These are phyloP conservation scores for Cladosporium sp. DNA, from an alignment of 2,329 filamentous ascomycete genomes.

Conservation along the genomic window DNA sequence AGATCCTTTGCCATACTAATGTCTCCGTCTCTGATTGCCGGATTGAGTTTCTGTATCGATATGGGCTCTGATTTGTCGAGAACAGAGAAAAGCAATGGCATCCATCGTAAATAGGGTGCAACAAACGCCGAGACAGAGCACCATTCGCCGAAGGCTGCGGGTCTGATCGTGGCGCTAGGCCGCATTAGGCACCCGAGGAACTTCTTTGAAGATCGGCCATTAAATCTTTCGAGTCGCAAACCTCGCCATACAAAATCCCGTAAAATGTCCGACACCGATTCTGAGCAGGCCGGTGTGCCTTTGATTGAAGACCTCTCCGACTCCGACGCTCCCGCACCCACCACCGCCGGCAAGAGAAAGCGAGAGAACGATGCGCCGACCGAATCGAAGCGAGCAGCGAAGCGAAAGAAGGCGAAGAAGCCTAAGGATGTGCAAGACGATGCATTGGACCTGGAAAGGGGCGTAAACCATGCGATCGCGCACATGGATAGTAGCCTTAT, in stretches of 20 bases:
- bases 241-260: not conserved
- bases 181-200: not conserved
- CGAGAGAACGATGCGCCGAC: constrained; percentile 30
- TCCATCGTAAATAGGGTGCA: no score
- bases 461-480: constrained; percentile 72
- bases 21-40: no score
- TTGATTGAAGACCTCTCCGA: constrained; percentile 38
- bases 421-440: constrained; percentile 59
- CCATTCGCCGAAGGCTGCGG: no score
- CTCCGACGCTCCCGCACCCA: constrained; percentile 23
- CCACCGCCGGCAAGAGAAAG: constrained; percentile 36
- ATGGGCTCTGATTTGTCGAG: no score
- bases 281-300: constrained; percentile 36
- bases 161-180: not conserved
- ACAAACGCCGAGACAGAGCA: no score
- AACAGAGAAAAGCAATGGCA: no score
- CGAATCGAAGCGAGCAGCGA: constrained; percentile 34
- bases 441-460: constrained; percentile 39
- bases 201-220: constrained; percentile 8
- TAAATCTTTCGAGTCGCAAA: constrained; percentile 12
- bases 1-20: no score
- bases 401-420: constrained; percentile 54
- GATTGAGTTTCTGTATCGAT: no score
- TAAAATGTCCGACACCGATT: constrained; percentile 40
- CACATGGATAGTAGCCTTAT: constrained; percentile 77